Conservation (phyloP, 352 stramenopile genomes). For the Phytophthora pseudosyringae region DNA sequence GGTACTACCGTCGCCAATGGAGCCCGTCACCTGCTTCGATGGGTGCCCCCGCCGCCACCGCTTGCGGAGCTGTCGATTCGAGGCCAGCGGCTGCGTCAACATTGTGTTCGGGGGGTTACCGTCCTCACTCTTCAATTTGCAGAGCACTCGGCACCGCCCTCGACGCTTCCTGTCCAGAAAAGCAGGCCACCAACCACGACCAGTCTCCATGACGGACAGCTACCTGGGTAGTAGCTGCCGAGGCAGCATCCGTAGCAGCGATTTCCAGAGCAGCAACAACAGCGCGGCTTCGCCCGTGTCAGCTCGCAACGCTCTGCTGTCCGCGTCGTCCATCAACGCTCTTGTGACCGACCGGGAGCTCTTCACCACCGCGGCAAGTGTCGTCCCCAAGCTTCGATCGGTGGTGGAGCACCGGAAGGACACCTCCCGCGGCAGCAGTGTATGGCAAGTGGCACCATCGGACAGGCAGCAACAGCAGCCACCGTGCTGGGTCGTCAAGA, state of each 20-base stretch:
- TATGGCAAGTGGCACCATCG: slow-evolving; percentile 7
- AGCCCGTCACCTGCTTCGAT: not conserved
- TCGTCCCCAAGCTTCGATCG: slow-evolving; percentile 49
- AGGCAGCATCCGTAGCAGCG: slow-evolving; percentile 41
- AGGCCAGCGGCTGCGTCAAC: slow-evolving; percentile 20
- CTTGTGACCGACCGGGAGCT: slow-evolving; percentile 44
- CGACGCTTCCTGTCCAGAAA: not conserved
- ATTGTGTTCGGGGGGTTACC: slow-evolving; percentile 9
- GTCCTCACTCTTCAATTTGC: slow-evolving; percentile 38
- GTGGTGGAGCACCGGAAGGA: slow-evolving; percentile 34
- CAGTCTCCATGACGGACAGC: slow-evolving; percentile 37
- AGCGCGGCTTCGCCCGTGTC: slow-evolving; percentile 36
- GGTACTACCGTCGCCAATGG: slow-evolving; percentile 23
- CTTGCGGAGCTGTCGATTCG: slow-evolving; percentile 10
- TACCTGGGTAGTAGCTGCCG: slow-evolving; percentile 37
- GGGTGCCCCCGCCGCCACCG: not conserved
- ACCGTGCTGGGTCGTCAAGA: slow-evolving; percentile 46
- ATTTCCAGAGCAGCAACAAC: slow-evolving; percentile 45
- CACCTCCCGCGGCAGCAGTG: slow-evolving; percentile 14
- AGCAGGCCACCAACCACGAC: not conserved
- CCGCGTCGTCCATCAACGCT: slow-evolving; percentile 38
- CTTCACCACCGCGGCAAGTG: slow-evolving; percentile 37
- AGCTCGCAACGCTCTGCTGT: slow-evolving; percentile 35
- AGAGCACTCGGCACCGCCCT: not conserved
- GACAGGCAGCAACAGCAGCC: slow-evolving; percentile 20